Evolutionary conservation across 2,329 filamentous ascomycete species (phyloP).

Genomic region (Herpotrichia juniperi): DNA sequence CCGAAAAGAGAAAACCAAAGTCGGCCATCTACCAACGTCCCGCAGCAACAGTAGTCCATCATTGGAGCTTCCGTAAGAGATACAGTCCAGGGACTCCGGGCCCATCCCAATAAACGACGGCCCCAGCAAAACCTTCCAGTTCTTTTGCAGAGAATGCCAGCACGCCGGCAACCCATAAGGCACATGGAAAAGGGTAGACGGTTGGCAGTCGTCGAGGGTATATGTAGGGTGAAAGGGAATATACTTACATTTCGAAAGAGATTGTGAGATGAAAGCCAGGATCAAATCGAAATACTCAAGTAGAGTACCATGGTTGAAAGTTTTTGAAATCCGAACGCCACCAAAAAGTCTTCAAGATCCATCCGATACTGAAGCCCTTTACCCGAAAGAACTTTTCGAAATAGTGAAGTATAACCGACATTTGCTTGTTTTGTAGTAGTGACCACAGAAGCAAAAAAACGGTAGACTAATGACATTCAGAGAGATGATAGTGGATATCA

Average conservation of each 20-base stretch:
- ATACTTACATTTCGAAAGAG: slow-evolving; percentile 21
- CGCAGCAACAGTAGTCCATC: too few species aligned
- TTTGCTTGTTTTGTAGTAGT: background rate
- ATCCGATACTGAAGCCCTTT: slow-evolving; percentile 3
- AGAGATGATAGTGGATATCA: background rate
- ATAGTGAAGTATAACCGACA: slow-evolving; percentile 31
- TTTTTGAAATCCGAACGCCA: slow-evolving; percentile 19
- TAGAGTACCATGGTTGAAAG: background rate
- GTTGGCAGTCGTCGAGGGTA: too few species aligned
- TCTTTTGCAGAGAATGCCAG: background rate
- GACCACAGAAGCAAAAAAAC: background rate
- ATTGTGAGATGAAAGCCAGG: slow-evolving; percentile 4
- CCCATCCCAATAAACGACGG: background rate
- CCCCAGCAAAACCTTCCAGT: background rate
- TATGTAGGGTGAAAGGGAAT: background rate
- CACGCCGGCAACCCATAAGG: background rate
- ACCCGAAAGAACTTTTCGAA: slow-evolving; percentile 8
- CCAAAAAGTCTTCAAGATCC: slow-evolving; percentile 30
- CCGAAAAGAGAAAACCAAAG: background rate
- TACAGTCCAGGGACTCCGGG: background rate
- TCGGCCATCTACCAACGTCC: background rate
- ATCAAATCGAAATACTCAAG: slow-evolving; percentile 1
- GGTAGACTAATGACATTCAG: background rate
- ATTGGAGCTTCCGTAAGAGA: background rate
- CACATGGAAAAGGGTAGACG: background rate